Percentiles rank a stretch among this genome's conserved stretches.
These are phyloP conservation scores for Alternaria burnsii DNA, from an alignment of 2,329 filamentous ascomycete genomes.

Conservation along the genomic window DNA sequence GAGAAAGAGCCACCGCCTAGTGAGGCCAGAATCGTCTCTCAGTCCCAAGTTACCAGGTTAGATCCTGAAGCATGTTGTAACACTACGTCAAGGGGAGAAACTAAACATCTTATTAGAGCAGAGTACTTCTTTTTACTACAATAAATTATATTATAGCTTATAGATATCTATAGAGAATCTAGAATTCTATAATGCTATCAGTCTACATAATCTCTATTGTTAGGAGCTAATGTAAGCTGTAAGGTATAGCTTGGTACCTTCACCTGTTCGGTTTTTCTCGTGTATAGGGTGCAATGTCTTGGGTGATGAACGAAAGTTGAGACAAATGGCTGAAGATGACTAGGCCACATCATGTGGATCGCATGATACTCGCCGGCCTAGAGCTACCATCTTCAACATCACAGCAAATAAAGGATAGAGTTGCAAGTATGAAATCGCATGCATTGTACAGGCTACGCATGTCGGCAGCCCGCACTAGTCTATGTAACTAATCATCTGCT, in stretches of 20 bases:
- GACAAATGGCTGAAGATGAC: not conserved
- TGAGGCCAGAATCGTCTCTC: not conserved
- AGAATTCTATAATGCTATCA: too few relatives aligned
- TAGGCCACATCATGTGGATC: not conserved
- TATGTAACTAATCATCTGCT: constrained; percentile 46
- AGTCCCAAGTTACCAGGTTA: not conserved
- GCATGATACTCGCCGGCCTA: not conserved
- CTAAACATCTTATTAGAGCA: too few relatives aligned
- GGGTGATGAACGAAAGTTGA: not conserved
- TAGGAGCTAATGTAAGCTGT: too few relatives aligned
- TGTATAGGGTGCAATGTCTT: too few relatives aligned
- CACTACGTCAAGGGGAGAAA: not conserved
- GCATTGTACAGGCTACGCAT: constrained; percentile 37
- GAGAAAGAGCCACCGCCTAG: not conserved
- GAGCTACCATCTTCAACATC: not conserved
- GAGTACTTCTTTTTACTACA: too few relatives aligned
- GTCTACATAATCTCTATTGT: too few relatives aligned
- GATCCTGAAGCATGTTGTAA: not conserved
- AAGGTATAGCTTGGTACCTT: too few relatives aligned
- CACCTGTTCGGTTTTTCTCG: too few relatives aligned
- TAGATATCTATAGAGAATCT: too few relatives aligned
- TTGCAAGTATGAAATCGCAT: constrained; percentile 32
- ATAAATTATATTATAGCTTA: too few relatives aligned
- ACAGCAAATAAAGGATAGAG: not conserved
- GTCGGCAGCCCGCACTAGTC: constrained; percentile 37